A percentile compares a stretch with the other conserved stretches of the same genome.
These are phyloP conservation scores for Paracamarosporium sp. DNA, from an alignment of 2,329 filamentous ascomycete genomes.

Conservation along the genomic window DNA sequence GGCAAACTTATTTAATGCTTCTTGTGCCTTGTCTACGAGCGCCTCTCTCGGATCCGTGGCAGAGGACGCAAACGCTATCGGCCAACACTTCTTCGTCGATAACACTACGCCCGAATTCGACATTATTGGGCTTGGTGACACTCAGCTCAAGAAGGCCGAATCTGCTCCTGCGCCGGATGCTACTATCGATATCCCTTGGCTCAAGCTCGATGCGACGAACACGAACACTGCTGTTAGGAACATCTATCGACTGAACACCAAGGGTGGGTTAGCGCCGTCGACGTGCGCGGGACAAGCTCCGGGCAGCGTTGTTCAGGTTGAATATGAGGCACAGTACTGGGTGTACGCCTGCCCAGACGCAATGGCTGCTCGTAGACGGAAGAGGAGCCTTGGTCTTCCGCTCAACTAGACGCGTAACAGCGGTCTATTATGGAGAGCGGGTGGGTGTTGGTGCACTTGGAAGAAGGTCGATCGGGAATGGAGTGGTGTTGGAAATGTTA, in stretches of 20 bases:
- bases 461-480: neutral
- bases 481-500: neutral
- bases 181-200: constrained; percentile 76
- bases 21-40: constrained; percentile 41
- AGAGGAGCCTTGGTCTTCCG: constrained; percentile 9
- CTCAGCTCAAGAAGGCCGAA: constrained; percentile 70
- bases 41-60: constrained; percentile 30
- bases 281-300: constrained; percentile 65
- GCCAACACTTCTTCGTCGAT: constrained; percentile 82
- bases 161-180: constrained; percentile 68
- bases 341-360: constrained; percentile 49
- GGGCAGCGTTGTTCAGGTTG: constrained; percentile 68
- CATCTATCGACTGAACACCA: constrained; percentile 84
- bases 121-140: constrained; percentile 70
- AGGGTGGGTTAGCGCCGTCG: constrained; percentile 75
- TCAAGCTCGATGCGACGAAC: constrained; percentile 66
- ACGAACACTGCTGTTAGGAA: constrained; percentile 62
- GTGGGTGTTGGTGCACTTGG: neutral
- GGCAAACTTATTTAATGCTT: constrained; percentile 54
- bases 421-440: neutral
- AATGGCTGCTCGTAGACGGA: constrained; percentile 9
- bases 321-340: constrained; percentile 85
- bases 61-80: constrained; percentile 49
- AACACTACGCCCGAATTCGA: constrained; percentile 80
- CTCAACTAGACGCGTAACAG: constrained; percentile 2